Evolutionary conservation across 2,329 filamentous ascomycete species (phyloP), one percentile per base, ranked within the genome.

Genomic region (Aspergillus sergii): DNA sequence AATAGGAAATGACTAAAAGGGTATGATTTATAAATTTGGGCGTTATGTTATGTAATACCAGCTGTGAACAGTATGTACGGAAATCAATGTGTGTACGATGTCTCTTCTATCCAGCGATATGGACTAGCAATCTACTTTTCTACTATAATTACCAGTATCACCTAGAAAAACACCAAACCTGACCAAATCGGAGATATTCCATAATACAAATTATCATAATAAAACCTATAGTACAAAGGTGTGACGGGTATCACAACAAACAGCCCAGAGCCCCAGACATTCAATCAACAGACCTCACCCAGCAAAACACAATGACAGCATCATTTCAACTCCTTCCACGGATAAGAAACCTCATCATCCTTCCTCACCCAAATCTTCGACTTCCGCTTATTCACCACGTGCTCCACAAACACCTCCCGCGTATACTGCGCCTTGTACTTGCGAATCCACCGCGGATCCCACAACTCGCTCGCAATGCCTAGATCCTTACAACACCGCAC

Each of bases 401-500:
- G 93, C 84, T 98, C 95, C 50, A 94, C 94, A 87, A 94, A 97
- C 39, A 89, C 84, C 83, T 97, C 91, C 71, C 89, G 88, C 61
- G 89, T 89, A 74, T 91, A 81, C 70, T 89, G 81, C 71, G 88
- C 88, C 83, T 91, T 91, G 81, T 93, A 99, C 71, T 86, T 87
- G 71, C 91, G 88, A 68, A 98, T 93, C 81, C 91, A 99, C 60
- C 91, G 84, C 41, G 95, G 95, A 81, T 99, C 95, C 95, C 95
- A 99, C 23, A 99, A 86, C 80, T 99, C 95, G 68, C 91, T 94
- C 1, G 93, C 95, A 68, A 99, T 91, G 41, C 95, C 95, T 36
- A 99, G 82, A 78, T 99, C 95, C 82, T 99, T 99, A 84, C 95
- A 98, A 85, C 94, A 98, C 63, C 95, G 91, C 89, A 98, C 96